A percentile compares a stretch with the other conserved stretches of the same genome.
Conservation (phyloP, 345 rosid genomes). For the Odontarrhena argentea region DNA sequence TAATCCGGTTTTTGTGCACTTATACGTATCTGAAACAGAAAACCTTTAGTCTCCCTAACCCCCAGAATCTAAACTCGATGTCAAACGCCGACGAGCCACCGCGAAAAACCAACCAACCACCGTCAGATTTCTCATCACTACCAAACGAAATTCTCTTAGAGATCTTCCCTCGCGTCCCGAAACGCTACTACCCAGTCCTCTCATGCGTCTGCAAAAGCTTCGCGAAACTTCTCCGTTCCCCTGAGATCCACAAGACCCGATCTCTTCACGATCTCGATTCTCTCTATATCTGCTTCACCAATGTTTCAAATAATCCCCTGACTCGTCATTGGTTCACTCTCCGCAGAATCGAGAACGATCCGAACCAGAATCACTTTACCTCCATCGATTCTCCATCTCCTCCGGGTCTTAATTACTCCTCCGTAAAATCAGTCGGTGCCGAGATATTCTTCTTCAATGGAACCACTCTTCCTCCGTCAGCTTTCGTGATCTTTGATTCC, state of each 20-base stretch:
- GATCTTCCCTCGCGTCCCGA: neutral
- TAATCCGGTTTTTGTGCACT: no score
- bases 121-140: no score
- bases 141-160: no score
- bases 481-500: constrained; percentile 2
- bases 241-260: constrained; percentile 4
- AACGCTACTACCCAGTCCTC: neutral
- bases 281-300: neutral
- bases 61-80: no score
- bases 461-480: neutral
- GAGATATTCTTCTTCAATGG: constrained; percentile 15
- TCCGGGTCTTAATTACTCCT: neutral
- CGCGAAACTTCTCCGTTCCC: neutral
- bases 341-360: neutral
- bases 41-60: no score
- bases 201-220: constrained; percentile 17
- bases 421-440: neutral
- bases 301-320: no score
- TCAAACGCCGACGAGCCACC: no score
- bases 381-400: neutral
- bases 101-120: no score
- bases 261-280: constrained; percentile 5
- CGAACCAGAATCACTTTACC: neutral
- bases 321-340: neutral
- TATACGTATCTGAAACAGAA: no score